Evolutionary conservation across 495 filamentous ascomycete genomes (phyloP).

Genomic region (Aspergillus bertholletiae): DNA sequence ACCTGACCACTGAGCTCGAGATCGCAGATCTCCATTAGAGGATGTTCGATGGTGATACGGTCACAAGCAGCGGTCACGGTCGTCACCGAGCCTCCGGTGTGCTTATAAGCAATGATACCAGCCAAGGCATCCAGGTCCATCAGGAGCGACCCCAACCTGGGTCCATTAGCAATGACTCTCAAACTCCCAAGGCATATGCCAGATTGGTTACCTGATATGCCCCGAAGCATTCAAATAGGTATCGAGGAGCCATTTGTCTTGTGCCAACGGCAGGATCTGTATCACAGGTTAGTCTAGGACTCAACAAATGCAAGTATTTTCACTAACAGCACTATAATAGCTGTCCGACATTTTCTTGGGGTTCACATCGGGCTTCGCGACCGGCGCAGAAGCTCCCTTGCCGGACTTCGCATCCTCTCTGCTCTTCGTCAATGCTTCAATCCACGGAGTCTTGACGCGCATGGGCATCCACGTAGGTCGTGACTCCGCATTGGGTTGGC

Average conservation of each 20-base stretch:
- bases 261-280: slow-evolving; percentile 61
- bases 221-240: slow-evolving; percentile 65
- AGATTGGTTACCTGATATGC: slow-evolving; percentile 49
- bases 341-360: slow-evolving; percentile 67
- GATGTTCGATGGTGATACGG: slow-evolving; percentile 70
- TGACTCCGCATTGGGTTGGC: slow-evolving; percentile 22
- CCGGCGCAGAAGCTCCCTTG: slow-evolving; percentile 25
- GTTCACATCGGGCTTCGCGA: slow-evolving; percentile 45
- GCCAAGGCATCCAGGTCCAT: slow-evolving; percentile 84
- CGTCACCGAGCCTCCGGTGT: slow-evolving; percentile 72
- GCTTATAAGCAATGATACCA: slow-evolving; percentile 77
- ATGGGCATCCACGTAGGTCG: slow-evolving; percentile 45
- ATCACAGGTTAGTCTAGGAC: slow-evolving; percentile 12
- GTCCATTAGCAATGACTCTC: slow-evolving; percentile 1
- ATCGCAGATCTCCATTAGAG: slow-evolving; percentile 75
- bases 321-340: slow-evolving; percentile 56
- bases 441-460: slow-evolving; percentile 65
- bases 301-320: neutral
- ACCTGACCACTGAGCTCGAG: slow-evolving; percentile 77
- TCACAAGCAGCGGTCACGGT: slow-evolving; percentile 83
- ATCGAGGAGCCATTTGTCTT: slow-evolving; percentile 69
- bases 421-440: slow-evolving; percentile 58
- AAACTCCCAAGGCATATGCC: neutral
- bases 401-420: slow-evolving; percentile 37
- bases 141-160: slow-evolving; percentile 63